Evolutionary conservation across 2,329 filamentous ascomycete genomes (phyloP).

Genomic region (Aspergillus pseudoterreus): DNA sequence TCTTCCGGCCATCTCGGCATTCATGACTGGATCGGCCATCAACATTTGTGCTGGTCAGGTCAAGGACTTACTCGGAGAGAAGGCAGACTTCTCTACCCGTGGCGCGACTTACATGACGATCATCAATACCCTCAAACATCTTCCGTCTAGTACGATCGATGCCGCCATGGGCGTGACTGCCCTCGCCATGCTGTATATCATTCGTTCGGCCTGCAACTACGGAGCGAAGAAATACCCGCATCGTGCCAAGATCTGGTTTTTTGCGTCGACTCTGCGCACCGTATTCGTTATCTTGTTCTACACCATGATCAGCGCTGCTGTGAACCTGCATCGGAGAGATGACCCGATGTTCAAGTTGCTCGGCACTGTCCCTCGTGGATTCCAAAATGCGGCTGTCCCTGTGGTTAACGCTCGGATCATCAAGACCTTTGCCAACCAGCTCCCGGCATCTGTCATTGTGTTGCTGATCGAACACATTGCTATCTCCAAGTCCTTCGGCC

Average conservation of each 20-base stretch:
- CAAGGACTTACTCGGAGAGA: conserved; percentile 75
- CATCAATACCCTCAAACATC: conserved; percentile 73
- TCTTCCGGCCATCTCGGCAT: conserved; percentile 83
- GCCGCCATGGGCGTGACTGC: conserved; percentile 86
- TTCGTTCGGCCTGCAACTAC: conserved; percentile 63
- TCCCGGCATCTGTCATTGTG: conserved; percentile 89
- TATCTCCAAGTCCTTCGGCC: conserved; percentile 93
- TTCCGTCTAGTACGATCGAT: conserved; percentile 67
- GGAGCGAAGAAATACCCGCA: conserved; percentile 66
- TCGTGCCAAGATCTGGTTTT: conserved; percentile 76
- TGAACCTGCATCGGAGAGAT: conserved; percentile 65
- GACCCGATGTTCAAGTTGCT: conserved; percentile 71
- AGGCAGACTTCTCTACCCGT: conserved; percentile 62
- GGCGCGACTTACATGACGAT: conserved; percentile 77
- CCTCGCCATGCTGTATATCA: conserved; percentile 70
- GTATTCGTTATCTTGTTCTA: conserved; percentile 90
- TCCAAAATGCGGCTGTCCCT: conserved; percentile 74
- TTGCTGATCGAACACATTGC: conserved; percentile 94
- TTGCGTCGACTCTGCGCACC: conserved; percentile 83
- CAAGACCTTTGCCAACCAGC: conserved; percentile 62
- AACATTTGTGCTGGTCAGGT: conserved; percentile 84
- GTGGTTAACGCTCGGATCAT: conserved; percentile 64
- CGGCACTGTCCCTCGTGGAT: conserved; percentile 73
- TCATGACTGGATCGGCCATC: conserved; percentile 94
- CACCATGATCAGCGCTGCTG: conserved; percentile 83